phyloP scores from a whole-genome alignment of 106 monocot genomes.

The Dactylorhiza incarnata region DNA sequence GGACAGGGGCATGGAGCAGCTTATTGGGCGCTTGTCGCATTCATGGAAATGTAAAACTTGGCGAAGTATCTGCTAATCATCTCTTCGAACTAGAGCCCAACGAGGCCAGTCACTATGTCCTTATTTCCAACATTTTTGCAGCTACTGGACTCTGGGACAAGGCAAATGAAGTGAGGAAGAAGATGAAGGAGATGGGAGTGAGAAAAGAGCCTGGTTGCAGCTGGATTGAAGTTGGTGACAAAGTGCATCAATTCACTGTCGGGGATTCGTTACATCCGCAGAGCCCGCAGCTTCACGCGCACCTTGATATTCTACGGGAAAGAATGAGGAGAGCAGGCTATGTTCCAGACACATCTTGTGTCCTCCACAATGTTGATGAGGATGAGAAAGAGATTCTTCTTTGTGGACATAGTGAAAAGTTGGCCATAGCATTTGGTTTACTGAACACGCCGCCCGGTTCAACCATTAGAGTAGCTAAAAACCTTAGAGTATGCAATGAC shows the following conservation, averaged over 20 bases:
- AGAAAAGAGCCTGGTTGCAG: constrained; percentile 81
- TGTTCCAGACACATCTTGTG: constrained; percentile 14
- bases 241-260: constrained; percentile 60
- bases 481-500: constrained; percentile 24
- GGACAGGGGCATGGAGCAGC: constrained; percentile 72
- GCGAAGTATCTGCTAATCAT: constrained; percentile 52
- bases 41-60: constrained; percentile 40
- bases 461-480: constrained; percentile 20
- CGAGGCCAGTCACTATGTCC: constrained; percentile 81
- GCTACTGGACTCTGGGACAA: constrained; percentile 51
- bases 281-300: constrained; percentile 29
- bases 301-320: constrained; percentile 34
- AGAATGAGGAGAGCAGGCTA: constrained; percentile 41
- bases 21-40: constrained; percentile 74
- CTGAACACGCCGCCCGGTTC: constrained; percentile 11
- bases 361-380: constrained; percentile 20
- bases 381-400: constrained; percentile 19
- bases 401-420: constrained; percentile 25
- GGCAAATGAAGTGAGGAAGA: constrained; percentile 55
- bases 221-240: constrained; percentile 64
- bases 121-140: constrained; percentile 84
- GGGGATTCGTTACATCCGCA: constrained; percentile 61
- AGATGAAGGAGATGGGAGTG: constrained; percentile 68
- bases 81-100: constrained; percentile 66
- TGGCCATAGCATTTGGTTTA: constrained; percentile 29